These are phyloP conservation scores for Cinnamomum chago DNA, from an alignment of 164 flowering plant genomes.

Conservation along the genomic window DNA sequence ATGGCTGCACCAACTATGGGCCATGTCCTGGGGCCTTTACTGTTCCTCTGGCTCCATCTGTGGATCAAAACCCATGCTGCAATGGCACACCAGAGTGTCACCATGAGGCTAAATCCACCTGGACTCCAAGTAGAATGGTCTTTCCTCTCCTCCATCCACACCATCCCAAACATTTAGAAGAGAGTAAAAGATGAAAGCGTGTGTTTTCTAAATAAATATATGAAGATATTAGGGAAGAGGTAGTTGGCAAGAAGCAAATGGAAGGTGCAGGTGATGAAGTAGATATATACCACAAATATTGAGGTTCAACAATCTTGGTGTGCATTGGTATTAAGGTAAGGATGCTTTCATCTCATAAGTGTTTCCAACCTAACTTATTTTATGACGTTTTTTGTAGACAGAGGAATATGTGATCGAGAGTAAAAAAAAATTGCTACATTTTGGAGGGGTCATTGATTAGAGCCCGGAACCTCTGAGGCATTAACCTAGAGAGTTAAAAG, in stretches of 20 bases:
- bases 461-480: no score
- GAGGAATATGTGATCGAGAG: no score
- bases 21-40: conserved; percentile 89
- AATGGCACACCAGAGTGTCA: conserved; percentile 26
- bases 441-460: no score
- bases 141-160: background rate
- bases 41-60: conserved; percentile 68
- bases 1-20: conserved; percentile 84
- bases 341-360: conserved; percentile 6
- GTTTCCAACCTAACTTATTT: conserved; percentile 1
- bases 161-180: background rate
- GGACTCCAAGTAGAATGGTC: conserved; percentile 8
- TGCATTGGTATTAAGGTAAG: background rate
- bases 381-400: background rate
- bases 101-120: conserved; percentile 21
- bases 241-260: conserved; percentile 1
- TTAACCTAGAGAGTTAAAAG: no score
- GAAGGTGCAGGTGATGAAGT: background rate
- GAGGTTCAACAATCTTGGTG: conserved; percentile 17
- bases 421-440: no score
- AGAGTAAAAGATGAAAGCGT: background rate
- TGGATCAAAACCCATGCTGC: conserved; percentile 57
- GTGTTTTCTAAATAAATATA: background rate
- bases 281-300: no score
- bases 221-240: background rate